phyloP scores from a whole-genome alignment of 352 stramenopile genomes.

The Globisporangium sylvaticum region DNA sequence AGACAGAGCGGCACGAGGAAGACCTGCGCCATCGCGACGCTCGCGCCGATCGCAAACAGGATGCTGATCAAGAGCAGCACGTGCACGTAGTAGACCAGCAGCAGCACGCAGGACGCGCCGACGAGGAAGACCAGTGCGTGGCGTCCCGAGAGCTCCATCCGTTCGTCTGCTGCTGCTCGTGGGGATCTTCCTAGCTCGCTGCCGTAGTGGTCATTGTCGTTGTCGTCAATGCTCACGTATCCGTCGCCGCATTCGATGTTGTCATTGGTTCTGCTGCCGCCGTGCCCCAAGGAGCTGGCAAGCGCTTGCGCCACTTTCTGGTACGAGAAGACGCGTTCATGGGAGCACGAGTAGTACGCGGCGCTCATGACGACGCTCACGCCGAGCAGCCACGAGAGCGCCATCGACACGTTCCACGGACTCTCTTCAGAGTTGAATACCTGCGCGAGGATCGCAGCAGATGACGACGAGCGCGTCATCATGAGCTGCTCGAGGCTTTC shows the following conservation, averaged over 20 bases:
- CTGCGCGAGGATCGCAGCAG: slow-evolving; percentile 15
- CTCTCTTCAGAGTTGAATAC: slow-evolving; percentile 40
- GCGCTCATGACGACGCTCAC: slow-evolving; percentile 40
- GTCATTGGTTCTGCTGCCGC: neutral
- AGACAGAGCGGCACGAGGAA: slow-evolving; percentile 28
- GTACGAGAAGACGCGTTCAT: slow-evolving; percentile 52
- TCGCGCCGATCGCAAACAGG: slow-evolving; percentile 49
- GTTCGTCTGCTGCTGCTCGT: slow-evolving; percentile 9
- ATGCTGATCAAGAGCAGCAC: slow-evolving; percentile 49
- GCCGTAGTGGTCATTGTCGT: neutral
- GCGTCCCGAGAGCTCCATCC: slow-evolving; percentile 40
- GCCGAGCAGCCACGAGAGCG: slow-evolving; percentile 54
- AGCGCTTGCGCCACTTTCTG: slow-evolving; percentile 33
- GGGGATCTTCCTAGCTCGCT: neutral
- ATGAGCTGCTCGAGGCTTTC: slow-evolving; percentile 26
- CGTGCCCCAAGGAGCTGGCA: neutral
- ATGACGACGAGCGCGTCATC: slow-evolving; percentile 5
- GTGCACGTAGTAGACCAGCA: slow-evolving; percentile 71
- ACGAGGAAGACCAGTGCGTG: slow-evolving; percentile 59
- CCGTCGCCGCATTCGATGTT: slow-evolving; percentile 16
- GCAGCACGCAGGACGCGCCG: slow-evolving; percentile 44
- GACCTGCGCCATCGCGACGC: slow-evolving; percentile 42
- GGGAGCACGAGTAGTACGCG: slow-evolving; percentile 45
- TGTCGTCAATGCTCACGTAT: slow-evolving; percentile 34
- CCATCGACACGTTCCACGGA: slow-evolving; percentile 66